phyloP scores from a whole-genome alignment of 768 basidiomycete species.

The Trametes gibbosa region DNA sequence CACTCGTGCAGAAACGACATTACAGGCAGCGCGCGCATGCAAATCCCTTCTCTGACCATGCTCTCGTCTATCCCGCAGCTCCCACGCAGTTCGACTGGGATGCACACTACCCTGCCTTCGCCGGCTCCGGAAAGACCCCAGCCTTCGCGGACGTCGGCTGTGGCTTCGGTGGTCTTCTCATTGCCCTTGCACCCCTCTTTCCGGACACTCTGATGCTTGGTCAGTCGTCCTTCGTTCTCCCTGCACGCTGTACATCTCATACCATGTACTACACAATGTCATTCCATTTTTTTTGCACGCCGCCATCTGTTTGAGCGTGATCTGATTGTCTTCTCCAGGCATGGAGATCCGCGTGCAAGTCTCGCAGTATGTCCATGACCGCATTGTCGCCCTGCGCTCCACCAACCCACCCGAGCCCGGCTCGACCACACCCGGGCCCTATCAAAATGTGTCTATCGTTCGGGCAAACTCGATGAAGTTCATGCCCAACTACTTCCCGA shows the following conservation, averaged over 20 bases:
- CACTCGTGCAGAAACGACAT: constrained; percentile 63
- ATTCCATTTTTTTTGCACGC: not conserved
- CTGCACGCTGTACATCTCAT: not conserved
- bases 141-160: constrained; percentile 98
- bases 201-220: constrained; percentile 94
- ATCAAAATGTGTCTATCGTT: constrained; percentile 89
- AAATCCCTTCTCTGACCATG: constrained; percentile 86
- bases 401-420: constrained; percentile 32
- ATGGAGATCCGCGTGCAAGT: constrained; percentile 98
- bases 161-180: constrained; percentile 93
- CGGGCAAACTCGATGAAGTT: constrained; percentile 99
- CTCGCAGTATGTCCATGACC: constrained; percentile 92
- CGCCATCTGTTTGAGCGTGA: not conserved
- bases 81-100: constrained; percentile 81
- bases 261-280: not conserved
- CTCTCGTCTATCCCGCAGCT: constrained; percentile 79
- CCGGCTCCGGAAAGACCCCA: constrained; percentile 57
- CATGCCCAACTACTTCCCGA: constrained; percentile 91
- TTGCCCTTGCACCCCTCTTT: constrained; percentile 84
- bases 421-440: constrained; percentile 42
- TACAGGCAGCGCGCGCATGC: constrained; percentile 84
- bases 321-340: constrained; percentile 46
- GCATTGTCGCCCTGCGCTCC: constrained; percentile 88
- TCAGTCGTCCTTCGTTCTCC: constrained; percentile 34
- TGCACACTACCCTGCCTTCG: constrained; percentile 75